Percentiles rank a stretch among this genome's conserved stretches.
Conservation (phyloP, 441 rosid species). For the Mallotus japonicus region DNA sequence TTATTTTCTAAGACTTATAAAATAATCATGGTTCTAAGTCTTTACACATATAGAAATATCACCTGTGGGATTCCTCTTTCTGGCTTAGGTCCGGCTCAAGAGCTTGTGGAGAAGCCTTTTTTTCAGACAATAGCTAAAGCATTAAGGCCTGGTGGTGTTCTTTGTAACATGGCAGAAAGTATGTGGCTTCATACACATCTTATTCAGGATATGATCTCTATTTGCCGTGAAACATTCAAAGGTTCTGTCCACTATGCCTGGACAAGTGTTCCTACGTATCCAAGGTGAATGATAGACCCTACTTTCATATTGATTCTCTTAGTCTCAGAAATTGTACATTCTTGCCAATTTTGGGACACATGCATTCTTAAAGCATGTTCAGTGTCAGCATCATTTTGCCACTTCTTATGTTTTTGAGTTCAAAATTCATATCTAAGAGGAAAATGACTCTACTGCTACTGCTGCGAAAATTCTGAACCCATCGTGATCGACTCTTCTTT, state of each 20-base stretch:
- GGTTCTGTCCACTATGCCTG: constrained; percentile 92
- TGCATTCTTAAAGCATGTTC: not conserved
- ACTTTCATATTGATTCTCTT: constrained; percentile 4
- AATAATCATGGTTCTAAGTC: not conserved
- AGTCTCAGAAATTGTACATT: not conserved
- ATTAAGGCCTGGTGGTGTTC: constrained; percentile 91
- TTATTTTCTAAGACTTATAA: not conserved
- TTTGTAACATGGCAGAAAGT: constrained; percentile 98
- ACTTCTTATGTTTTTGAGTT: not conserved
- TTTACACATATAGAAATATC: not conserved
- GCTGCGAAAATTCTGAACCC: not conserved
- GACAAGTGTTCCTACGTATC: constrained; percentile 96
- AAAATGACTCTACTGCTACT: not conserved
- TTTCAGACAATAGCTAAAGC: constrained; percentile 77
- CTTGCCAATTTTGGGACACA: not conserved
- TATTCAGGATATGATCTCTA: constrained; percentile 75
- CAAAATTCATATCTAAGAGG: not conserved
- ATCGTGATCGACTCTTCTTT: not conserved
- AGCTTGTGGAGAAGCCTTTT: constrained; percentile 94
- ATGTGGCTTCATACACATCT: constrained; percentile 99
- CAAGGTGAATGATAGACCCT: constrained; percentile 49
- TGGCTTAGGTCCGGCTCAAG: constrained; percentile 81
- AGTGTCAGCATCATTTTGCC: not conserved
- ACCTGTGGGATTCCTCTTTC: not conserved
- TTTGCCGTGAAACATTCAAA: constrained; percentile 76